Percentiles rank a stretch among this genome's conserved stretches.
phyloP scores from a whole-genome alignment of 805 yeast genomes.

The Ogataea dorogensis region DNA sequence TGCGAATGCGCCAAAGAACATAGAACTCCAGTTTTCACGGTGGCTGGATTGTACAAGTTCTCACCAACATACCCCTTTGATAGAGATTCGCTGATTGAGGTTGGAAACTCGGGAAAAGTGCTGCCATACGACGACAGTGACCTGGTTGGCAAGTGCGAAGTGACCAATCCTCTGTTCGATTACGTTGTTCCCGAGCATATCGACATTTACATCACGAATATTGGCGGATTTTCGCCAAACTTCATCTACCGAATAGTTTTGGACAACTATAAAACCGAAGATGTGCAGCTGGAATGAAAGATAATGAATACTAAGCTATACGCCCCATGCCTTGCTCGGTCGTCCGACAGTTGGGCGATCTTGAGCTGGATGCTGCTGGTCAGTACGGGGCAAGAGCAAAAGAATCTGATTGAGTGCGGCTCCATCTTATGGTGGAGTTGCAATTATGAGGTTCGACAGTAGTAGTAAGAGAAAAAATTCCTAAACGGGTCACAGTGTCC shows the following conservation, averaged over 20 bases:
- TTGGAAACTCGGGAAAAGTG: constrained; percentile 91
- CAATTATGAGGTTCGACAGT: constrained; percentile 39
- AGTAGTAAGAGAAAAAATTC: not conserved
- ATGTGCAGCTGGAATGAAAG: constrained; percentile 54
- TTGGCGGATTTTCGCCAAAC: constrained; percentile 96
- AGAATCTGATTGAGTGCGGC: constrained; percentile 60
- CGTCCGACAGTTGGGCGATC: constrained; percentile 36
- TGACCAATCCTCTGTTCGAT: constrained; percentile 85
- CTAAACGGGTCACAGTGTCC: constrained; percentile 55
- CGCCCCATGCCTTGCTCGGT: constrained; percentile 71
- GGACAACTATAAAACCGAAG: constrained; percentile 89
- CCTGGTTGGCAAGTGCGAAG: constrained; percentile 70
- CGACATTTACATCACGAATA: constrained; percentile 90
- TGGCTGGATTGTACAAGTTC: constrained; percentile 89
- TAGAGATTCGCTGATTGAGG: constrained; percentile 78
- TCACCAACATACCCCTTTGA: constrained; percentile 92
- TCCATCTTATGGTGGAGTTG: constrained; percentile 40
- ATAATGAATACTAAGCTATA: constrained; percentile 5
- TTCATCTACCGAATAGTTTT: constrained; percentile 92
- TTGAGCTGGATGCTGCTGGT: constrained; percentile 58
- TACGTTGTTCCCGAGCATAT: constrained; percentile 92
- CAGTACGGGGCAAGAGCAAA: constrained; percentile 49
- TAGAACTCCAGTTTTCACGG: constrained; percentile 93
- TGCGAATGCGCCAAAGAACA: constrained; percentile 96
- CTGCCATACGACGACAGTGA: constrained; percentile 69